These are phyloP conservation scores for Flagelloscypha sp. DNA, from an alignment of 768 basidiomycete genomes.

Conservation along the genomic window DNA sequence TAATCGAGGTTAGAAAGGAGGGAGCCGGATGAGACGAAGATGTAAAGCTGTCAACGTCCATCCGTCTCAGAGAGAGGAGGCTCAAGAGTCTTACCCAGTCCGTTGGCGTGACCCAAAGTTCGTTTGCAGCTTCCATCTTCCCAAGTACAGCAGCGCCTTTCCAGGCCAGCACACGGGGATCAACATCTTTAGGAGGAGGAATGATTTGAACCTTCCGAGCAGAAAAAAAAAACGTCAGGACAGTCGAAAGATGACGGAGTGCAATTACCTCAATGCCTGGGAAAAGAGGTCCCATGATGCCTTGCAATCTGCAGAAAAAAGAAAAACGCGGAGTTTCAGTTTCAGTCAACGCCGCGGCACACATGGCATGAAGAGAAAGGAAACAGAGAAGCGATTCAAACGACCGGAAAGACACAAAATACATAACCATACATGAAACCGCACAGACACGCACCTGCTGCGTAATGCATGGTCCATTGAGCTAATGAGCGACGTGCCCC, in stretches of 20 bases:
- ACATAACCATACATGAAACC: background rate
- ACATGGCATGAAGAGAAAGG: background rate
- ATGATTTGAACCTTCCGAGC: constrained; percentile 86
- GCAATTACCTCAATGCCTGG: constrained; percentile 82
- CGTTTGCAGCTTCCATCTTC: constrained; percentile 83
- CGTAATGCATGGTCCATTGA: constrained; percentile 83
- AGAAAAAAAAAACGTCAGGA: too few species aligned
- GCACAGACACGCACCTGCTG: constrained; percentile 54
- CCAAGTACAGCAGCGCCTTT: constrained; percentile 89
- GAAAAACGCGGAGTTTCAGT: constrained; percentile 3
- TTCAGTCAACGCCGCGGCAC: too few species aligned
- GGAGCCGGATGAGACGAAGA: too few species aligned
- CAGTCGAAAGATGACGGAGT: too few species aligned
- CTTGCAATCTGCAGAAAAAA: constrained; percentile 48
- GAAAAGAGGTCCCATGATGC: constrained; percentile 76
- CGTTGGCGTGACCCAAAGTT: constrained; percentile 78
- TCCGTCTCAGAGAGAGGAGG: too few species aligned
- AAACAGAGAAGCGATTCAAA: too few species aligned
- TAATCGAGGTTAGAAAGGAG: constrained; percentile 2
- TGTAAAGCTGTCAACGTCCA: too few species aligned
- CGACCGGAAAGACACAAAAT: too few species aligned
- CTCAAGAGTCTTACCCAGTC: constrained; percentile 69
- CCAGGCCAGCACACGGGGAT: constrained; percentile 87
- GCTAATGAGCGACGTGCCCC: constrained; percentile 72
- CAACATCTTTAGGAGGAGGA: constrained; percentile 89